Percentiles rank a stretch among this genome's conserved stretches.
phyloP scores from a whole-genome alignment of 1,284 basidiomycete species.

The Ustilago cynodontis region DNA sequence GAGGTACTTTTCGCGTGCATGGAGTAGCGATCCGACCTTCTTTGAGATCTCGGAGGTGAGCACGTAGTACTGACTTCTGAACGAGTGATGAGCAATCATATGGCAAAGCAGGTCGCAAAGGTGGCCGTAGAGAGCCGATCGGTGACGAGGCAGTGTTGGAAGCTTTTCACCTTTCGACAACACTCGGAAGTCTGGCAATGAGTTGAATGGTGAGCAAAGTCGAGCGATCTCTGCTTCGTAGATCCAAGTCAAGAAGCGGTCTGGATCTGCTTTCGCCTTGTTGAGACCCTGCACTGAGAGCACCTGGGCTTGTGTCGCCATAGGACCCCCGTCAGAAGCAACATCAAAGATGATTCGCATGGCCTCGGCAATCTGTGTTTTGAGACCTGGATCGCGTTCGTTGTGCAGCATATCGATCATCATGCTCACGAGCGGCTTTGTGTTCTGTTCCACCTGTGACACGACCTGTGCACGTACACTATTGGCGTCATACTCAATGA shows the following conservation, averaged over 20 bases:
- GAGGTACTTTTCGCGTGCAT: slow-evolving; percentile 88
- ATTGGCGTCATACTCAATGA: slow-evolving; percentile 91
- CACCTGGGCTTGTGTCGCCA: slow-evolving; percentile 71
- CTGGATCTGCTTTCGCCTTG: slow-evolving; percentile 83
- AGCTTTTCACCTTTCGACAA: slow-evolving; percentile 45
- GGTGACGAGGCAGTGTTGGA: slow-evolving; percentile 27
- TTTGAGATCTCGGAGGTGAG: slow-evolving; percentile 71
- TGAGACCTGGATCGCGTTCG: slow-evolving; percentile 82
- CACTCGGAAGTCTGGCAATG: slow-evolving; percentile 78
- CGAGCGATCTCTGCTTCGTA: slow-evolving; percentile 81
- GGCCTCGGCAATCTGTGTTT: slow-evolving; percentile 91
- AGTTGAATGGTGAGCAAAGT: slow-evolving; percentile 82
- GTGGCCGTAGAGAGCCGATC: slow-evolving; percentile 67
- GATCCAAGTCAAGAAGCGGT: slow-evolving; percentile 90
- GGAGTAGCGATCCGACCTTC: slow-evolving; percentile 72
- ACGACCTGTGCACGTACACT: slow-evolving; percentile 86
- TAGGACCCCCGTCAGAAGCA: slow-evolving; percentile 49
- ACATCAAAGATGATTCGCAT: slow-evolving; percentile 84
- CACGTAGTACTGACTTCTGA: slow-evolving; percentile 87
- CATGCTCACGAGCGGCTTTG: slow-evolving; percentile 52
- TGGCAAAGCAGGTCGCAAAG: slow-evolving; percentile 88
- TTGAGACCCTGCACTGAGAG: slow-evolving; percentile 48
- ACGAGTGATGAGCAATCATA: slow-evolving; percentile 85
- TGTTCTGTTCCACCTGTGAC: slow-evolving; percentile 76
- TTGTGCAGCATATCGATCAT: slow-evolving; percentile 79